phyloP scores from a whole-genome alignment of 495 filamentous ascomycete genomes.

The Achaetomiella virescens region DNA sequence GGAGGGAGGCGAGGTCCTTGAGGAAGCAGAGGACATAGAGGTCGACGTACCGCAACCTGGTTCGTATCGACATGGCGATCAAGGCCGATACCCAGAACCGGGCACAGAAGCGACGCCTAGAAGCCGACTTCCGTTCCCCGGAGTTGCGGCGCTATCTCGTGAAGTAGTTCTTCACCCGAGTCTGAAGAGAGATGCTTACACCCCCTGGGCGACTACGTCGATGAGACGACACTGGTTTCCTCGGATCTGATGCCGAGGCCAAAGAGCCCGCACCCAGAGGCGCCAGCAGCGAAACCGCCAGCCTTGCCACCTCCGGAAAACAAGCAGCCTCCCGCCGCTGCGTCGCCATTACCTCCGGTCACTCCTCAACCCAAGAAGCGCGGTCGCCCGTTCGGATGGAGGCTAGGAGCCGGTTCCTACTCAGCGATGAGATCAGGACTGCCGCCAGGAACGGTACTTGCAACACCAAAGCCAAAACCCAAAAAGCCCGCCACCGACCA shows the following conservation, averaged over 20 bases:
- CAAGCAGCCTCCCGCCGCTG: neutral
- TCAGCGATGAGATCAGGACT: neutral
- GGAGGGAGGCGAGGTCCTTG: neutral
- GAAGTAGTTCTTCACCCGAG: conserved; percentile 13
- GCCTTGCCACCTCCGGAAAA: neutral
- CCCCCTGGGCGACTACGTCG: neutral
- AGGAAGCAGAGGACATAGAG: conserved; percentile 1
- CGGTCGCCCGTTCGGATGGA: conserved; percentile 29
- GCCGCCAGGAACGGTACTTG: neutral
- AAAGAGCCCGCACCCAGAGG: neutral
- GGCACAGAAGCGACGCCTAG: neutral
- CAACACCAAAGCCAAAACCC: conserved; percentile 13
- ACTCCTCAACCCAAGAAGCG: conserved; percentile 24
- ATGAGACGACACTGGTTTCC: conserved; percentile 1
- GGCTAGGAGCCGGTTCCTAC: conserved; percentile 18
- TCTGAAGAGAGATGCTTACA: neutral
- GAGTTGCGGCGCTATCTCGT: neutral
- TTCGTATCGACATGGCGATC: neutral
- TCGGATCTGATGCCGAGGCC: conserved; percentile 1
- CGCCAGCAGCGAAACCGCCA: neutral
- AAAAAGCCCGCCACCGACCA: conserved; percentile 13
- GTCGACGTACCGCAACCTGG: neutral
- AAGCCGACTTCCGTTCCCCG: neutral
- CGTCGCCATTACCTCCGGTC: neutral
- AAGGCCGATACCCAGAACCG: no score